Evolutionary conservation across 2,329 filamentous ascomycete species (phyloP).

Genomic region (Apiospora marii): DNA sequence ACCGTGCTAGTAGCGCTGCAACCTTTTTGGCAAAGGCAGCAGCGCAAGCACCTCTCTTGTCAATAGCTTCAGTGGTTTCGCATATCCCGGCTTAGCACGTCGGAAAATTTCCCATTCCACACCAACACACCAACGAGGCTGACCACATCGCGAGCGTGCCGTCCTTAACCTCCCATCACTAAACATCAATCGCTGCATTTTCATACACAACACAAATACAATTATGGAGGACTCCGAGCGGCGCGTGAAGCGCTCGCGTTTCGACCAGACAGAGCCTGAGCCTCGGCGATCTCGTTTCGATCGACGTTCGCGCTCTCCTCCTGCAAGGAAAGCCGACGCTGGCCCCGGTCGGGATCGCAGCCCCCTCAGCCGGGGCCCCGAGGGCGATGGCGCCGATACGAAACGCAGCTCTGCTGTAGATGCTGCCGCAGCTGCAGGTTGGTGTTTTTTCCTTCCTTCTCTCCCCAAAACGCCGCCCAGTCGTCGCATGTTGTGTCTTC

Average conservation of each 20-base stretch:
- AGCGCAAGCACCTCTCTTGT: not conserved
- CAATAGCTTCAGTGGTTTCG: conserved; percentile 16
- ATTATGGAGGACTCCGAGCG: conserved; percentile 81
- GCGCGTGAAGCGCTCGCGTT: conserved; percentile 85
- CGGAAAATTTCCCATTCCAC: not conserved
- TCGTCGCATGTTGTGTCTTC: conserved; percentile 26
- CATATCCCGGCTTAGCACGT: not conserved
- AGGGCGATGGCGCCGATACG: conserved; percentile 43
- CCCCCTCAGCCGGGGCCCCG: conserved; percentile 64
- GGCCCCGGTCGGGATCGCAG: conserved; percentile 75
- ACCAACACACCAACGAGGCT: not conserved
- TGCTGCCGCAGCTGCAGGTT: conserved; percentile 82
- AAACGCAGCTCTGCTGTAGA: conserved; percentile 63
- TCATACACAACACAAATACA: not conserved
- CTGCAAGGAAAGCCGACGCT: conserved; percentile 70
- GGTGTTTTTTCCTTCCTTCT: conserved; percentile 33
- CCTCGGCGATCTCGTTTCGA: conserved; percentile 85
- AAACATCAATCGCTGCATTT: too few species aligned
- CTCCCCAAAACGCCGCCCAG: not conserved
- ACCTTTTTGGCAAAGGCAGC: conserved; percentile 1
- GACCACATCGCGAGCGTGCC: not conserved
- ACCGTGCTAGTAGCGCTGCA: not conserved
- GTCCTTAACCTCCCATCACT: not conserved
- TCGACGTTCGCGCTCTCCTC: conserved; percentile 87
- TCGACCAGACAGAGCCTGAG: conserved; percentile 90